phyloP scores from a whole-genome alignment of 148 eudicot genomes.

The Fagopyrum esculentum region DNA sequence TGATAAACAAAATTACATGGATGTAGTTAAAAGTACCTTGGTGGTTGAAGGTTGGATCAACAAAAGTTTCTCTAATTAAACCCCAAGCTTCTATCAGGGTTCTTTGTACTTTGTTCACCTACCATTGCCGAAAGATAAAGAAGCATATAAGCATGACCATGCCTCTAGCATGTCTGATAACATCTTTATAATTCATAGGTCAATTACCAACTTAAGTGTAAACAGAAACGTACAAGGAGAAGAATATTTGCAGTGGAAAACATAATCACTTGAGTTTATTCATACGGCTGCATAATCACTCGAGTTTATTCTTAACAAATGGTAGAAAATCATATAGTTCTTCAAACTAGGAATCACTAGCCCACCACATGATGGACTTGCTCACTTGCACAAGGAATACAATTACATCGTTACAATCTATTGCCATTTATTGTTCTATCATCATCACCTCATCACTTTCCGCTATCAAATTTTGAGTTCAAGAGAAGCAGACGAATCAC shows the following conservation, averaged over 20 bases:
- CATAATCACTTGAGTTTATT: neutral
- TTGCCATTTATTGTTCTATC: neutral
- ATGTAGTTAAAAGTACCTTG: slow-evolving; percentile 44
- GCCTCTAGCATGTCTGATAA: neutral
- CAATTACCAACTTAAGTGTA: neutral
- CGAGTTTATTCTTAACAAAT: neutral
- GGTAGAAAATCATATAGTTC: neutral
- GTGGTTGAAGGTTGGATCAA: slow-evolving; percentile 90
- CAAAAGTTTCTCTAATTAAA: slow-evolving; percentile 79
- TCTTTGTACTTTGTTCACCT: slow-evolving; percentile 93
- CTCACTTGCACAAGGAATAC: no score
- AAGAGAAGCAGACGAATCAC: neutral
- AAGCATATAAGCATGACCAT: neutral
- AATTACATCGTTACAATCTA: no score
- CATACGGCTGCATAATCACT: neutral
- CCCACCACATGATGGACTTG: no score
- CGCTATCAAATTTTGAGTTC: neutral
- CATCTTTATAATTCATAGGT: neutral
- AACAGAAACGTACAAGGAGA: neutral
- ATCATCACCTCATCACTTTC: neutral
- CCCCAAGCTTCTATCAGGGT: slow-evolving; percentile 96
- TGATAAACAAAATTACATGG: neutral
- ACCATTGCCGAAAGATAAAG: neutral
- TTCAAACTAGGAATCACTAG: no score
- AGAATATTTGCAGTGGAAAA: neutral